Evolutionary conservation across 768 basidiomycete genomes (phyloP).

Genomic region (Rhodotorula graminis): DNA sequence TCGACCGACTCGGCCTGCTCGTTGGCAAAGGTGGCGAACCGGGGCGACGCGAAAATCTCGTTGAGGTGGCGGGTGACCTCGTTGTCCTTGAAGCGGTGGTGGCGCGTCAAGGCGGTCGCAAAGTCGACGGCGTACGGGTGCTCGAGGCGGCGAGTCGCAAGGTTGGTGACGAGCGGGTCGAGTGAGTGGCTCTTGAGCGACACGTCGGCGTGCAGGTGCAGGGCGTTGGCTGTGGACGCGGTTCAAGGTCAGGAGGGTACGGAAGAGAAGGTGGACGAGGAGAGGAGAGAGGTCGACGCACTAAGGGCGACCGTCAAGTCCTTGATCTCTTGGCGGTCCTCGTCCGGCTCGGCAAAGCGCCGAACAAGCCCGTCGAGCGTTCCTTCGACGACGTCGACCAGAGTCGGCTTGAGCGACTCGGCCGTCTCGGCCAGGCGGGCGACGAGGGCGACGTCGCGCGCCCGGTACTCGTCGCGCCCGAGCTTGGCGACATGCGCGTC

Average conservation of each 20-base stretch:
- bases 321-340: constrained; percentile 11
- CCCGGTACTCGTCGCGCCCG: constrained; percentile 11
- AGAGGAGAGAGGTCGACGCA: background rate
- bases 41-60: constrained; percentile 29
- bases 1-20: background rate
- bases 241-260: background rate
- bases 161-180: constrained; percentile 24
- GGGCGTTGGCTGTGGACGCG: background rate
- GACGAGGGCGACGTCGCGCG: constrained; percentile 9
- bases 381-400: constrained; percentile 11
- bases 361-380: constrained; percentile 13
- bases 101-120: constrained; percentile 5
- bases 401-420: background rate
- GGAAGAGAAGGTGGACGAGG: too few relatives aligned
- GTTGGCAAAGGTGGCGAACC: constrained; percentile 11
- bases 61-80: constrained; percentile 38
- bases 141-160: constrained; percentile 18
- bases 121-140: constrained; percentile 13
- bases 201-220: background rate
- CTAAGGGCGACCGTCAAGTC: constrained; percentile 1
- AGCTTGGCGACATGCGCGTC: constrained; percentile 5
- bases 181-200: constrained; percentile 18
- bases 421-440: background rate
- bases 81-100: constrained; percentile 32
- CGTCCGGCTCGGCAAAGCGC: constrained; percentile 18